Base-by-base conservation (phyloP, 768 basidiomycete genomes). In the Hygrocybe coccinea region DNA sequence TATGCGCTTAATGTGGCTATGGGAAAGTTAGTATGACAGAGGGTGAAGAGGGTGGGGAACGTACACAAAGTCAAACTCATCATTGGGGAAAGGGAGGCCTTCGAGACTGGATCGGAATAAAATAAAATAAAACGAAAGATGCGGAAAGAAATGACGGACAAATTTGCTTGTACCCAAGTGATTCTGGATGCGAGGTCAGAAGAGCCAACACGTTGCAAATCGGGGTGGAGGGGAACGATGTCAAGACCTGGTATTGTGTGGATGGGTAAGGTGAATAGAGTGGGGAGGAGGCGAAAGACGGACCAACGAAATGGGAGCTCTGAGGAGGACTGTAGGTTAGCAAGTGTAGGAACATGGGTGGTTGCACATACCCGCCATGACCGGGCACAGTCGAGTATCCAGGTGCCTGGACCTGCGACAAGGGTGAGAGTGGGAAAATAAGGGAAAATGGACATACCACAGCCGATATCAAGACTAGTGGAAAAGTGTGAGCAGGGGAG, bases 61-160 rank as follows among this genome's bases (percentile, higher is more conserved):
- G 64, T 69, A 88, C 85, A 89, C 84, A 65, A 80, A 88, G 65
- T 90, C 88, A 63, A 90, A 90, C 63, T 88, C 83, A 33, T 83
- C 84, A 58, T 83, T 76, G 7, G 77, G 76, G 64, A 90, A 90
- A 0, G 88, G 87, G 51, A 90, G 77, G 0, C 74, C 74, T 54
- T 88, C 84, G 22, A 90, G 72, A 65, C 87, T 88, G 58, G 7
- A 66, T 57, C 55, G 25, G 29, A 29, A n/a, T n/a, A n/a, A n/a
- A 39, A 62, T 52, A 49, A 46, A 45, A 50, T 39, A 52, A 47
- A n/a, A 49, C 47, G 21, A 47, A 41, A 39, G 52, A 35, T 51
- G n/a, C 35, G 47, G 35, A 53, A 54, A 38, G 22, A 38, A 15
- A 64, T 33, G 8, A 71, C 85, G 43, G 59, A 87, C 87, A 87